These are phyloP conservation scores for Kazachstania bromeliacearum DNA, from an alignment of 805 yeast genomes.

Conservation along the genomic window DNA sequence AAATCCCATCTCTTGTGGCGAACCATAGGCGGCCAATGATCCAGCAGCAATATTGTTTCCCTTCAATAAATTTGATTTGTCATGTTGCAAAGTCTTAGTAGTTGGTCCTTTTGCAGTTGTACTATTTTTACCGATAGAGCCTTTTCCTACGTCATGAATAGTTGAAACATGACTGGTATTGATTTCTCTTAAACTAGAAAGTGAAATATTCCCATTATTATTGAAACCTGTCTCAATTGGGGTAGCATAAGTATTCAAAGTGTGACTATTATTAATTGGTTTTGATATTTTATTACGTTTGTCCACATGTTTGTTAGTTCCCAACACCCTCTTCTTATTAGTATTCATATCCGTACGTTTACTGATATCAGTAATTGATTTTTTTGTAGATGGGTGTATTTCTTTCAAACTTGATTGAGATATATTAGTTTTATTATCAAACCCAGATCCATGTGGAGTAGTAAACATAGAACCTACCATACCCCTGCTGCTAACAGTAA, in stretches of 20 bases:
- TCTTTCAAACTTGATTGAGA: constrained; percentile 2
- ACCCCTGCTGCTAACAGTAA: no score
- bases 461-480: not conserved
- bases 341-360: no score
- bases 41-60: not conserved
- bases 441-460: constrained; percentile 1
- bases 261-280: not conserved
- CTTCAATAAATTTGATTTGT: not conserved
- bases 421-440: not conserved
- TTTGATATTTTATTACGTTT: no score
- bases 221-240: constrained; percentile 1
- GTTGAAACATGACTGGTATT: not conserved
- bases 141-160: not conserved
- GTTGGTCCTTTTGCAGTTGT: no score
- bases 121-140: not conserved
- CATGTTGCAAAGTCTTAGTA: not conserved
- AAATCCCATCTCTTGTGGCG: constrained; percentile 1
- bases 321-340: not conserved
- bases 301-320: not conserved
- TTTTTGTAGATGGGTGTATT: not conserved
- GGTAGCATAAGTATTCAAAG: not conserved
- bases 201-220: not conserved
- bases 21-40: not conserved
- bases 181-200: constrained; percentile 3
- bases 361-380: not conserved